Percentiles rank a stretch among this genome's conserved stretches.
Conservation (phyloP, 257 asterid species). For the Plantago major region DNA sequence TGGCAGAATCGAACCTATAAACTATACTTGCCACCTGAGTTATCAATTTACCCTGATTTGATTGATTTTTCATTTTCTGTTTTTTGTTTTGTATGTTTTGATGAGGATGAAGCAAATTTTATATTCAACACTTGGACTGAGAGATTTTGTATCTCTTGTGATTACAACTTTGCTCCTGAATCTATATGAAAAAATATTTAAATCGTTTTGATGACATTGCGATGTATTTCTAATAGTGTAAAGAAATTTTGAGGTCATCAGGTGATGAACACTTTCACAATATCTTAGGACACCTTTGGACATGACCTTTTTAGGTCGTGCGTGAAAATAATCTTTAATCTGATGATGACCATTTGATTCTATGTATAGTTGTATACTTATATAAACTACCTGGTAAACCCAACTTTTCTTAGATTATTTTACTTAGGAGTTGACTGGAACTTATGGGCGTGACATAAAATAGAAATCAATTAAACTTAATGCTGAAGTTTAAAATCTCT, state of each 20-base stretch:
- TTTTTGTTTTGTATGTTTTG: not conserved
- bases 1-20: constrained; percentile 92
- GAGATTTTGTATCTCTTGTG: constrained; percentile 35
- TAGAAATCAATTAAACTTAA: no score
- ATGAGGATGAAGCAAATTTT: constrained; percentile 44
- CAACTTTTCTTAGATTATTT: no score
- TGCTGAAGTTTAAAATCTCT: no score
- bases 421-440: no score
- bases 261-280: constrained; percentile 26
- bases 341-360: constrained; percentile 30
- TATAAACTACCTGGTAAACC: no score
- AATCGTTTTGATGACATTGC: not conserved
- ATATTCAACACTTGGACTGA: constrained; percentile 67
- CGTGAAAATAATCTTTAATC: constrained; percentile 33
- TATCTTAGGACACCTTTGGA: constrained; percentile 67
- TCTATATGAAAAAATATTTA: no score
- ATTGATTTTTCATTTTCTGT: not conserved
- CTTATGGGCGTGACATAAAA: no score
- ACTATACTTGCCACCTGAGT: constrained; percentile 53
- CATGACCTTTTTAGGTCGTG: constrained; percentile 25
- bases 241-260: not conserved
- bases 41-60: not conserved
- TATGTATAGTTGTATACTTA: no score
- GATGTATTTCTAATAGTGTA: no score
- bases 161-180: constrained; percentile 46